Evolutionary conservation across 768 basidiomycete genomes (phyloP).

Genomic region (Pulveroboletus sp.): DNA sequence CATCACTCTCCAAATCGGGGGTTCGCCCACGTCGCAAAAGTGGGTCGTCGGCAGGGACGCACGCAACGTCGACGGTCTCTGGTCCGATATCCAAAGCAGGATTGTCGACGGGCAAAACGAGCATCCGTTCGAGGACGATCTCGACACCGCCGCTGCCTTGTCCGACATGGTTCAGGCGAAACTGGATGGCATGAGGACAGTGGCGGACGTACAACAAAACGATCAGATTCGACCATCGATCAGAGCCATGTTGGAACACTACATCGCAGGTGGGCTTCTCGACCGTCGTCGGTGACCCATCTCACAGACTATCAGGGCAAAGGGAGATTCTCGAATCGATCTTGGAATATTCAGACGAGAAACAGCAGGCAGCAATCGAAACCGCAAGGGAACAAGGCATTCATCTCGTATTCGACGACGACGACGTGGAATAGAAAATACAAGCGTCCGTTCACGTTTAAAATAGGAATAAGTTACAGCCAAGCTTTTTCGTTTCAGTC

Average conservation of each 20-base stretch:
- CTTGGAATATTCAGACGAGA: slow-evolving; percentile 45
- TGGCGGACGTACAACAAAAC: slow-evolving; percentile 16
- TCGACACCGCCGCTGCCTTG: slow-evolving; percentile 66
- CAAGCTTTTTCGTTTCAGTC: neutral
- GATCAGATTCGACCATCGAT: slow-evolving; percentile 53
- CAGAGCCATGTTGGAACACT: slow-evolving; percentile 60
- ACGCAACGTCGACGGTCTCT: slow-evolving; percentile 53
- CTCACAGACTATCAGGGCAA: slow-evolving; percentile 44
- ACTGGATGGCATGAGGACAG: slow-evolving; percentile 47
- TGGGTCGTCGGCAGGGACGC: slow-evolving; percentile 67
- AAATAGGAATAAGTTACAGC: too few species aligned
- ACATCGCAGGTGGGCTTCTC: slow-evolving; percentile 53
- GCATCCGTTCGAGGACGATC: slow-evolving; percentile 52
- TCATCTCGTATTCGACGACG: slow-evolving; percentile 49
- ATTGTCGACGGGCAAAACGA: slow-evolving; percentile 23
- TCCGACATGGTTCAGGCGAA: slow-evolving; percentile 62
- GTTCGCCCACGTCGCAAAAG: slow-evolving; percentile 34
- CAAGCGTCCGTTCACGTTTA: too few species aligned
- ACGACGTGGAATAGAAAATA: neutral
- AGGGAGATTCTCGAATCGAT: slow-evolving; percentile 54
- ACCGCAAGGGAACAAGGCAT: slow-evolving; percentile 51
- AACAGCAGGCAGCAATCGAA: slow-evolving; percentile 46
- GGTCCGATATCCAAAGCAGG: slow-evolving; percentile 48
- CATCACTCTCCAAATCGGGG: slow-evolving; percentile 75
- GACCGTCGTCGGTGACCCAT: neutral